Percentiles rank a stretch among this genome's conserved stretches.
These are phyloP conservation scores for Ceratocystis albifundus DNA, from an alignment of 2,329 filamentous ascomycete genomes.

Conservation along the genomic window DNA sequence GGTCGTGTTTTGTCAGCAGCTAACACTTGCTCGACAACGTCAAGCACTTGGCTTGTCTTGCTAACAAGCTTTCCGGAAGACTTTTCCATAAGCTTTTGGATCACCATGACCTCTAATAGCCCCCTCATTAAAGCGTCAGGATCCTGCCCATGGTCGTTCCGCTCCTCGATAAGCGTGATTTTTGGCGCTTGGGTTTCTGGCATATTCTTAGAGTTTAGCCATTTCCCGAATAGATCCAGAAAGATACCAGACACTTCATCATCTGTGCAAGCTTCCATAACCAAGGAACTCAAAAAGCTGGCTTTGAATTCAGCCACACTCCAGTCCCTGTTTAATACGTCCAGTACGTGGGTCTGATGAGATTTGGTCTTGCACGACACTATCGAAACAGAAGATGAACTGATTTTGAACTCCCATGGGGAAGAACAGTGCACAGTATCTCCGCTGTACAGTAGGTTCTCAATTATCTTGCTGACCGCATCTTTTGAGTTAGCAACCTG, in stretches of 20 bases:
- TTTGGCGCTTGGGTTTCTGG: conserved; percentile 24
- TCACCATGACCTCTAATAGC: conserved; percentile 48
- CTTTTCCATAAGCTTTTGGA: conserved; percentile 53
- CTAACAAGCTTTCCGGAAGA: conserved; percentile 52
- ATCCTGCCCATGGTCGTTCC: conserved; percentile 24
- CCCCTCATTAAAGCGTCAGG: conserved; percentile 35
- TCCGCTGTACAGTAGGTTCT: conserved; percentile 47
- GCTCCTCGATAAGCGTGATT: conserved; percentile 28
- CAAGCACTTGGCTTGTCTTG: conserved; percentile 52
- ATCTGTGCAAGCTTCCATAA: conserved; percentile 41
- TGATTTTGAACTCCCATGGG: conserved; percentile 44
- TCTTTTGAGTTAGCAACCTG: conserved; percentile 43
- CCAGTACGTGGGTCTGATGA: neutral
- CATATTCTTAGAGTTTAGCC: conserved; percentile 36
- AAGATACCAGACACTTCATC: conserved; percentile 51
- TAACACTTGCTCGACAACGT: conserved; percentile 51
- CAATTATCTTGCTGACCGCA: conserved; percentile 39
- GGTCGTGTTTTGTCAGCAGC: conserved; percentile 34
- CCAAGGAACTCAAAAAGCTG: conserved; percentile 37
- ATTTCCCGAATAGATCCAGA: conserved; percentile 45
- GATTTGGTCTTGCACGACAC: neutral
- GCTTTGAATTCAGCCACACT: conserved; percentile 39
- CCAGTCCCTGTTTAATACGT: conserved; percentile 31
- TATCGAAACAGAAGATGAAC: conserved; percentile 30
- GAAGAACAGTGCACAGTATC: conserved; percentile 27